Percentiles rank a stretch among this genome's conserved stretches.
These are phyloP conservation scores for Neofusicoccum umdonicola DNA, from an alignment of 2,329 filamentous ascomycete species.

Conservation along the genomic window DNA sequence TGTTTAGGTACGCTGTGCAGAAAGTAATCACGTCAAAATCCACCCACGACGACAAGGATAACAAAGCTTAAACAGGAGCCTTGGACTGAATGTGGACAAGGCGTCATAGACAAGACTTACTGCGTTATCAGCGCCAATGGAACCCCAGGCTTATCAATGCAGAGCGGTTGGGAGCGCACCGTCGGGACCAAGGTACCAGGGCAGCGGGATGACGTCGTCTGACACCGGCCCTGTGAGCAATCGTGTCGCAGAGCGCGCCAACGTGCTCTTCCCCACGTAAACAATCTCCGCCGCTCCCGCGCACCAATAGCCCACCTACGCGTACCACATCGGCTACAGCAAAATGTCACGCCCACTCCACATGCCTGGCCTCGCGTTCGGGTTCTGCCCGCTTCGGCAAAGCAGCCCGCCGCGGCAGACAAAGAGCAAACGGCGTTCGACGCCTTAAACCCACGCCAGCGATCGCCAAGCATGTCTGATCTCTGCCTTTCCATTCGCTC, in stretches of 20 bases:
- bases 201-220: slow-evolving; percentile 2
- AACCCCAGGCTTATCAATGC: not conserved
- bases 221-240: slow-evolving; percentile 6
- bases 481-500: not conserved
- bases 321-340: no score
- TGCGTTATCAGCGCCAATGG: not conserved
- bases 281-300: no score
- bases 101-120: no score
- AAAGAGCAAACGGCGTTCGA: not conserved
- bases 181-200: not conserved
- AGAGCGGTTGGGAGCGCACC: not conserved
- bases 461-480: slow-evolving; percentile 8
- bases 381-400: not conserved
- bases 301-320: no score
- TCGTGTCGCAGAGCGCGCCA: not conserved
- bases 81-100: no score
- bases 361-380: not conserved
- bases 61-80: no score
- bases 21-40: no score
- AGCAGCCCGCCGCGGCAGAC: not conserved
- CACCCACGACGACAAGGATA: no score
- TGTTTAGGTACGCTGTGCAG: no score
- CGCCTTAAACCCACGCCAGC: no score
- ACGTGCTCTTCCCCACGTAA: no score
- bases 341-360: no score